phyloP scores from a whole-genome alignment of 75 land plant genomes.

The Chamaecyparis obtusa region DNA sequence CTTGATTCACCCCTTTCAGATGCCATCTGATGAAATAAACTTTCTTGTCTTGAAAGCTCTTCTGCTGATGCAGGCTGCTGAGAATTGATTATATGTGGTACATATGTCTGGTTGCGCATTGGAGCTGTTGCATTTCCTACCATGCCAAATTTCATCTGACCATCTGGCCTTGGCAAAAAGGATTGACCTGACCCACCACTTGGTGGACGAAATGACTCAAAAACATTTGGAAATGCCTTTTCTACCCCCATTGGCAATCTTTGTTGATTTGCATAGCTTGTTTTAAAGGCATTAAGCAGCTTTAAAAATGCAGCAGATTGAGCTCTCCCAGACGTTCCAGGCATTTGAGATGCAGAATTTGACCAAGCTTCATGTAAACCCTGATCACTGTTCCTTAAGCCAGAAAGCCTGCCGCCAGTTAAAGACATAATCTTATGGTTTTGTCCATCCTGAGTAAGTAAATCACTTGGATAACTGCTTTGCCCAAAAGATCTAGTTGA shows the following conservation, averaged over 20 bases:
- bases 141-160: background rate
- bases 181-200: background rate
- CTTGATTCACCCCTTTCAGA: background rate
- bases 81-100: background rate
- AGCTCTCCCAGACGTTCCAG: background rate
- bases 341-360: background rate
- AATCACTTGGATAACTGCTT: background rate
- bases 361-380: background rate
- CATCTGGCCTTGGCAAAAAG: background rate
- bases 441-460: background rate
- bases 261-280: background rate
- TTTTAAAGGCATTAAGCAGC: background rate
- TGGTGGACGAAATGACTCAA: slow-evolving; percentile 8
- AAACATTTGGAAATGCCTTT: background rate
- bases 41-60: slow-evolving; percentile 6
- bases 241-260: background rate
- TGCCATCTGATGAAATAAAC: background rate
- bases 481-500: background rate
- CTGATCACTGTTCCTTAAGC: background rate
- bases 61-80: background rate
- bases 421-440: background rate
- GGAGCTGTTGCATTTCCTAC: background rate
- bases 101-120: background rate
- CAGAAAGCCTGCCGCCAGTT: background rate
- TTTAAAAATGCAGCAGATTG: background rate